Conservation (phyloP, 148 eudicot species). For the Dysphania ambrosioides region DNA sequence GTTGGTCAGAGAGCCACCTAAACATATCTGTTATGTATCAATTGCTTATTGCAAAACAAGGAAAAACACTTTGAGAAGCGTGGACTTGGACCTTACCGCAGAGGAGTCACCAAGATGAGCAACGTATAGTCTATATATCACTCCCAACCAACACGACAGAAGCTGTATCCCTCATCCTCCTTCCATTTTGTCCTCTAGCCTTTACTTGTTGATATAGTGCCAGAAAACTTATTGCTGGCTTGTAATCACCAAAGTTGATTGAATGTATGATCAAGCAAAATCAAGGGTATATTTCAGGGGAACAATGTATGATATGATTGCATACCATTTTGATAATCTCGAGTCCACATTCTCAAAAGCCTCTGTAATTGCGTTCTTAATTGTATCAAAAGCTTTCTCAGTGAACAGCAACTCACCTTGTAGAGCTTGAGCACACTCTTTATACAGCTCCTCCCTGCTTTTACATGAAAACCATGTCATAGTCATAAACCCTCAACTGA, state of each 20-base stretch:
- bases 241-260: neutral
- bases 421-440: constrained; percentile 72
- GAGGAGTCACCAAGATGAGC: constrained; percentile 95
- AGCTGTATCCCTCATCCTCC: constrained; percentile 82
- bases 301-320: constrained; percentile 1
- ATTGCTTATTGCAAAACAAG: neutral
- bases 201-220: constrained; percentile 37
- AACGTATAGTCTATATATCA: constrained; percentile 49
- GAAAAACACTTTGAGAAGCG: neutral
- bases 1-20: neutral
- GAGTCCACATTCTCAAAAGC: constrained; percentile 72
- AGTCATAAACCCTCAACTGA: neutral
- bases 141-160: constrained; percentile 61
- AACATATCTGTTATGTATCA: neutral
- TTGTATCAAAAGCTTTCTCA: constrained; percentile 51
- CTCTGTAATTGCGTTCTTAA: constrained; percentile 48
- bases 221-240: constrained; percentile 7
- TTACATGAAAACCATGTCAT: constrained; percentile 18
- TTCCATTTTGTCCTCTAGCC: constrained; percentile 58
- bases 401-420: constrained; percentile 60
- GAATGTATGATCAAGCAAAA: constrained; percentile 5
- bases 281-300: neutral
- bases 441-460: constrained; percentile 83
- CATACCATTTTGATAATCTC: constrained; percentile 64
- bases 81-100: constrained; percentile 45